Conservation (phyloP, 768 basidiomycete species). For the Hypholoma fasciculare region DNA sequence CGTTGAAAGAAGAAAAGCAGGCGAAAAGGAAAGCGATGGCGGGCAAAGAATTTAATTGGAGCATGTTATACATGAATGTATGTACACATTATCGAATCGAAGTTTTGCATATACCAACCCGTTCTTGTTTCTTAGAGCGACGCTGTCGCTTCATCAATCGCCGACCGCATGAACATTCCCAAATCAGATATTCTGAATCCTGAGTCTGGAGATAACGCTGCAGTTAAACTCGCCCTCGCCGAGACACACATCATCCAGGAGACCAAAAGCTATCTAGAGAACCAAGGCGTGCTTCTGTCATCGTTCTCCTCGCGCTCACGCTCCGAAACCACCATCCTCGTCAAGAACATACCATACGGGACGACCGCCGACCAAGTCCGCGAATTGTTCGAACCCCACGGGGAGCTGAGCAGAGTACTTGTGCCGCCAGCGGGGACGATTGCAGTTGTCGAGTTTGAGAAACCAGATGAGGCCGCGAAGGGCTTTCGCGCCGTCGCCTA, state of each 20-base stretch:
- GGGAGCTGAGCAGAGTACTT: conserved; percentile 66
- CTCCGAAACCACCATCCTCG: conserved; percentile 83
- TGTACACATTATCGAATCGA: conserved; percentile 34
- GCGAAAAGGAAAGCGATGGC: conserved; percentile 66
- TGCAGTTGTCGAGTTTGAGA: conserved; percentile 86
- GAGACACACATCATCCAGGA: conserved; percentile 97
- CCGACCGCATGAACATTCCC: conserved; percentile 81
- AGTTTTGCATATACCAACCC: conserved; percentile 10
- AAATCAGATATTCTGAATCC: conserved; percentile 90
- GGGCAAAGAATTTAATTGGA: conserved; percentile 88
- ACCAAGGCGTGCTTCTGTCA: conserved; percentile 65
- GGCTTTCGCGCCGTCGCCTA: conserved; percentile 88
- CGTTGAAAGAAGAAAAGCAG: conserved; percentile 60
- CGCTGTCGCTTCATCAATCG: conserved; percentile 89
- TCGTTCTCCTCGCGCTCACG: conserved; percentile 53
- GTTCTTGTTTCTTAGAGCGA: conserved; percentile 63
- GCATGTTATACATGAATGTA: conserved; percentile 97
- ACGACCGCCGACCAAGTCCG: conserved; percentile 76
- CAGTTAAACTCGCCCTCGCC: conserved; percentile 93
- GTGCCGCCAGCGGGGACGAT: conserved; percentile 93
- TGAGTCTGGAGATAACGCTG: conserved; percentile 70
- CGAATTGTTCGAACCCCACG: conserved; percentile 77
- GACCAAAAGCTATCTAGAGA: conserved; percentile 88
- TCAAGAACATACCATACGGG: conserved; percentile 96
- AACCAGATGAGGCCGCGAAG: conserved; percentile 64